Evolutionary conservation across 495 filamentous ascomycete species (phyloP), one percentile per base, ranked within the genome.

Genomic region (Parathielavia appendiculata): DNA sequence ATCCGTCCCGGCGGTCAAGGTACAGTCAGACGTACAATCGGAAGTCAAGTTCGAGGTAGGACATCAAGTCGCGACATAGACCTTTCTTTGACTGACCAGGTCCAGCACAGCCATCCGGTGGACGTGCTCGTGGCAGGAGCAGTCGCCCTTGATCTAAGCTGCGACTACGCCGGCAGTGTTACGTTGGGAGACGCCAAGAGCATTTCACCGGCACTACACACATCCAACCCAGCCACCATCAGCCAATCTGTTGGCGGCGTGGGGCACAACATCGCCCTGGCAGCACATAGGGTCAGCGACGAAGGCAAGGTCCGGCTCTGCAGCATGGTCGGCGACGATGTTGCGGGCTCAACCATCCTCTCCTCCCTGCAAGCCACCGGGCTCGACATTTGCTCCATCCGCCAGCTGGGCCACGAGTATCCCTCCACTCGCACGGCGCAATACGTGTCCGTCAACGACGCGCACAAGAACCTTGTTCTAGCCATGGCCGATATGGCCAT

Each of bases 401-500:
- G 78, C 62, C 68, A 80, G 20, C 68, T 88, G 9, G 71, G 75
- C 11, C 67, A 64, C 56, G 68, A 76, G 19, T 70, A 76, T 16
- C 75, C 78, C 8, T 71, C 76, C 10, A 73, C 79, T 0, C 77
- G 84, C 26, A 98, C 93, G 2, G 89, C 91, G 7, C 90, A 95
- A 67, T 98, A 98, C 66, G 81, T 97, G 2, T 86, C 91, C 17
- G 76, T 97, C 64, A 98, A 97, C 71, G 89, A 92, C 66, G 75
- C 73, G 2, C 81, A 86, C 26, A 93, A 92, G 64, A 85, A 91
- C 56, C 80, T 98, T 11, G 77, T 88, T 4, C 67, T 96, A 45
- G 92, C 90, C 51, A 95, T 96, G 88, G 90, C 93, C 17, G 93
- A 98, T 68, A 96, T 97, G 90, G 76, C 75, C 51, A 93, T 98